These are phyloP conservation scores for Talaromyces sp. DNA, from an alignment of 2,329 filamentous ascomycete species.

Conservation along the genomic window DNA sequence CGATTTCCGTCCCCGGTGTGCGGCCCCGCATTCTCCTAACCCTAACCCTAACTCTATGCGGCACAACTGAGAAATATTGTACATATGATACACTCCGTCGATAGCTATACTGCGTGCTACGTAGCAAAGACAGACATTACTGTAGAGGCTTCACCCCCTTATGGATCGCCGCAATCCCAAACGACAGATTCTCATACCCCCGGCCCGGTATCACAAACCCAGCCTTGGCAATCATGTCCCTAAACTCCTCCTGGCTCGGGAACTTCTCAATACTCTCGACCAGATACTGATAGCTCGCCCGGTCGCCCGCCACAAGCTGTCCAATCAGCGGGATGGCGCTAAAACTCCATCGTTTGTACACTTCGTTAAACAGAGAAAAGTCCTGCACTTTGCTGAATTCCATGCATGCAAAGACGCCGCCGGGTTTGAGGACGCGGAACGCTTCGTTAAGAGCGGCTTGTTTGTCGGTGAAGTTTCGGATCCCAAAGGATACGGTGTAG, in stretches of 20 bases:
- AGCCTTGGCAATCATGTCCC: conserved; percentile 57
- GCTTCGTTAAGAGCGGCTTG: conserved; percentile 78
- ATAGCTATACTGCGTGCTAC: neutral
- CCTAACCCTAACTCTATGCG: neutral
- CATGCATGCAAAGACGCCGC: conserved; percentile 91
- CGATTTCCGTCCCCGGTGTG: neutral
- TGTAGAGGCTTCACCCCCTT: conserved; percentile 78
- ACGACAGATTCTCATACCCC: conserved; percentile 86
- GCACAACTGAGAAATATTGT: neutral
- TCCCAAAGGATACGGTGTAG: conserved; percentile 96
- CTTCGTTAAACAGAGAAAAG: conserved; percentile 66
- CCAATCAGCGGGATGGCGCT: conserved; percentile 91
- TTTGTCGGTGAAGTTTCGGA: conserved; percentile 95
- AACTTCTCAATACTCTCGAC: conserved; percentile 97
- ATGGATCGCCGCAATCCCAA: conserved; percentile 92
- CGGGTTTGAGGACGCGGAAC: conserved; percentile 83
- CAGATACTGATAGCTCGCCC: conserved; percentile 96
- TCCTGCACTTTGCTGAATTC: conserved; percentile 88
- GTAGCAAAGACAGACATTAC: neutral
- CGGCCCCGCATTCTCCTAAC: neutral
- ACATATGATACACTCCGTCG: neutral
- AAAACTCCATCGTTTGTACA: conserved; percentile 97
- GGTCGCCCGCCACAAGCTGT: conserved; percentile 87
- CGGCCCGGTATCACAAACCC: conserved; percentile 80
- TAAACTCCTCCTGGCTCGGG: conserved; percentile 79